Percentiles rank a stretch among this genome's conserved stretches.
Evolutionary conservation across 2,329 filamentous ascomycete species (phyloP).

Genomic region (Hymenoscyphus infarciens): DNA sequence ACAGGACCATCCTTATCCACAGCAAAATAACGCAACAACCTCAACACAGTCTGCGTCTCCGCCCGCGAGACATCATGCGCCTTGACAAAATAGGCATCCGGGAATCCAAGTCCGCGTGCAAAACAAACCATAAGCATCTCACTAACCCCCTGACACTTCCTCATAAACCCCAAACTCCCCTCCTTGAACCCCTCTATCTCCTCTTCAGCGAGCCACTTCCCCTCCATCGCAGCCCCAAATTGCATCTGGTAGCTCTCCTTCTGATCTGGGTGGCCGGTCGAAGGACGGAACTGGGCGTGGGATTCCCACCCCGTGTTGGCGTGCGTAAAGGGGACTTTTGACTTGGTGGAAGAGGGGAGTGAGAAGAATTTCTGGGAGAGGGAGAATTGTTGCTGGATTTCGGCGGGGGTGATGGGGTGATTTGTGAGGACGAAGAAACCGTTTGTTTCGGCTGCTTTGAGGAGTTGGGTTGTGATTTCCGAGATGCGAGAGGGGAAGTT

Average conservation of each 20-base stretch:
- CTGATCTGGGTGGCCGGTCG: constrained; percentile 50
- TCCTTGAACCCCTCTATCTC: constrained; percentile 47
- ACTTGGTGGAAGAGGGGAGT: constrained; percentile 47
- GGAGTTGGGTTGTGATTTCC: constrained; percentile 49
- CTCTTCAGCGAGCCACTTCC: constrained; percentile 34
- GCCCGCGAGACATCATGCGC: constrained; percentile 47
- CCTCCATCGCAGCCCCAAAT: constrained; percentile 39
- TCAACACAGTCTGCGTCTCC: constrained; percentile 50
- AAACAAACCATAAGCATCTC: constrained; percentile 55
- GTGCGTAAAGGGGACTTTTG: constrained; percentile 47
- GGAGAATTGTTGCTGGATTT: constrained; percentile 43
- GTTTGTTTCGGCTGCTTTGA: constrained; percentile 52
- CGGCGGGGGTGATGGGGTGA: constrained; percentile 41
- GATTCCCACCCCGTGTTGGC: constrained; percentile 52
- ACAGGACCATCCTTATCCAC: constrained; percentile 36
- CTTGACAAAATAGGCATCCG: constrained; percentile 50
- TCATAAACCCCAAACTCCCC: constrained; percentile 37
- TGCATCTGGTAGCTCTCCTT: constrained; percentile 60
- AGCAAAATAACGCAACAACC: constrained; percentile 56
- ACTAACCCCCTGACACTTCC: constrained; percentile 40
- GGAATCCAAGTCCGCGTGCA: constrained; percentile 50
- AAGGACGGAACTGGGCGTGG: constrained; percentile 52
- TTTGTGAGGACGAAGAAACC: constrained; percentile 56
- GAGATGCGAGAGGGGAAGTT: constrained; percentile 51
- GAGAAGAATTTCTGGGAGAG: constrained; percentile 48